These are phyloP conservation scores for Toxoplasma gondii DNA, from an alignment of 169 alveolate species.

Conservation along the genomic window DNA sequence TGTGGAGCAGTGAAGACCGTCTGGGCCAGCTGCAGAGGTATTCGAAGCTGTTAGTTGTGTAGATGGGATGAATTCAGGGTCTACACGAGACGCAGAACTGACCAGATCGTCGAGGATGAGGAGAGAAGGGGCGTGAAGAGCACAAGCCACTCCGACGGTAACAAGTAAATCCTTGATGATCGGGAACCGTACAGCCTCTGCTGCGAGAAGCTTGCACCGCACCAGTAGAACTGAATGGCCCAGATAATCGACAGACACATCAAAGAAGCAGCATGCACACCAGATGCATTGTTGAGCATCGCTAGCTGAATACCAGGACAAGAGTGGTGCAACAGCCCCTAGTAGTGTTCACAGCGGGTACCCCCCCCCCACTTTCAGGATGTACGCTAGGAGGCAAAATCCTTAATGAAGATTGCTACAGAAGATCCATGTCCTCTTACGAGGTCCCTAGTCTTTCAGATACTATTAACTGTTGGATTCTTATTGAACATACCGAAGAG, in stretches of 20 bases:
- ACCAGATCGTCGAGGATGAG: constrained; percentile 31
- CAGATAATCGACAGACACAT: not conserved
- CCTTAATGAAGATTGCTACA: no score
- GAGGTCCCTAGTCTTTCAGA: no score
- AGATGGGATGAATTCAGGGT: not conserved
- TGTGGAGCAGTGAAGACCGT: no score
- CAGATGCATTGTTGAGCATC: not conserved
- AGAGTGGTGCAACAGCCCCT: not conserved
- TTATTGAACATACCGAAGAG: not conserved
- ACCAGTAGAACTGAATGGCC: not conserved
- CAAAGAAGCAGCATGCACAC: not conserved
- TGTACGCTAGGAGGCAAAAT: not conserved
- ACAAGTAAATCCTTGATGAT: not conserved
- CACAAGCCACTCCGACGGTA: not conserved
- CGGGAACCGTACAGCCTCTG: not conserved
- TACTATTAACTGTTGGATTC: no score
- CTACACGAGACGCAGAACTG: not conserved
- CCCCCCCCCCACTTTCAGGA: not conserved
- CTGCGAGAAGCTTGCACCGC: constrained; percentile 21
- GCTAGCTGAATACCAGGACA: not conserved
- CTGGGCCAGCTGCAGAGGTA: no score
- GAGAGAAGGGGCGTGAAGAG: not conserved
- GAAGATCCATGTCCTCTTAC: no score
- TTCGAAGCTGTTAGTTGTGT: not conserved
- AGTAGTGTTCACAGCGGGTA: not conserved